Percentiles rank a stretch among this genome's conserved stretches.
Conservation (phyloP, 257 asterid species). For the Galeopsis tetrahit region DNA sequence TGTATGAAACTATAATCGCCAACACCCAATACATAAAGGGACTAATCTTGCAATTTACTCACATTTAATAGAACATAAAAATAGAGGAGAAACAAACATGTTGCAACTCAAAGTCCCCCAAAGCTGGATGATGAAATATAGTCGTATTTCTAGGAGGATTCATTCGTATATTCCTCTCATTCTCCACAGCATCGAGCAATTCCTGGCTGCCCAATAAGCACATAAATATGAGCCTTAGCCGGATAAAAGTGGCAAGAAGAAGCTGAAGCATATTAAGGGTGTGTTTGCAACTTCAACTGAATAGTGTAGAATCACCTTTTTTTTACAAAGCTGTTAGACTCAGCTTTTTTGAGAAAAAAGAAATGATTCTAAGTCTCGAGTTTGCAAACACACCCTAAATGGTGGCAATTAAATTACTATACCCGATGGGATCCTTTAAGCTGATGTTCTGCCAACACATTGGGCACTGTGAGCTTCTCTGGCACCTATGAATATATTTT, state of each 20-base stretch:
- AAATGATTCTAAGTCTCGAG: too few relatives aligned
- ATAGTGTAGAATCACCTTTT: too few relatives aligned
- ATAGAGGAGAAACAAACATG: conserved; percentile 58
- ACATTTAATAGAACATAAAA: neutral
- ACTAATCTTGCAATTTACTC: neutral
- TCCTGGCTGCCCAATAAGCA: conserved; percentile 74
- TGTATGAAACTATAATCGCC: too few relatives aligned
- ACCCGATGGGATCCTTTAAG: conserved; percentile 84
- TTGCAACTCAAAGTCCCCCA: conserved; percentile 94
- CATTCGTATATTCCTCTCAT: conserved; percentile 76
- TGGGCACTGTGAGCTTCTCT: conserved; percentile 94
- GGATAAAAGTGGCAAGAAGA: conserved; percentile 6
- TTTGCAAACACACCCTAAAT: neutral
- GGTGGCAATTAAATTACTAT: neutral
- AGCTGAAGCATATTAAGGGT: neutral
- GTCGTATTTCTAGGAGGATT: conserved; percentile 86
- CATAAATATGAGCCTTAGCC: conserved; percentile 10
- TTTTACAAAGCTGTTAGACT: too few relatives aligned
- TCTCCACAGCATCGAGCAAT: conserved; percentile 91
- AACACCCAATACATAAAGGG: neutral
- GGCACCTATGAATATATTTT: conserved; percentile 59
- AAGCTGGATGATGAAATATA: conserved; percentile 92
- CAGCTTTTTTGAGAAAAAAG: too few relatives aligned
- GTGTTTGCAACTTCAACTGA: too few relatives aligned
- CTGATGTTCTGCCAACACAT: conserved; percentile 91